Percentiles rank a stretch among this genome's conserved stretches.
phyloP scores from a whole-genome alignment of 1,284 basidiomycete species.

The Porogramme epimiltina region DNA sequence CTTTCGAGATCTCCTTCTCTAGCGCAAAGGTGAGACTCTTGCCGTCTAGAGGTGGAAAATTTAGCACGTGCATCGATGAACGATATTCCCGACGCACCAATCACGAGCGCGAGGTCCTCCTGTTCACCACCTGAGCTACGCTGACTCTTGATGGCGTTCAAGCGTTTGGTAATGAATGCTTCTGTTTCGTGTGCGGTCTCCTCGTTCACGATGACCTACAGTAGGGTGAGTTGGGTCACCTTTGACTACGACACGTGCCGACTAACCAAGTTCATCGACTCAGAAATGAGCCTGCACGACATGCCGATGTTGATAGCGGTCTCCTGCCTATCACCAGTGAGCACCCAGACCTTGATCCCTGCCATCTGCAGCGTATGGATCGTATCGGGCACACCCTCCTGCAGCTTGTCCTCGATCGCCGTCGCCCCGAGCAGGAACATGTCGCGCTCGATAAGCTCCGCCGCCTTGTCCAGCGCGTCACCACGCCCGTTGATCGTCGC shows the following conservation, averaged over 20 bases:
- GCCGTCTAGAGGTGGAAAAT: conserved; percentile 85
- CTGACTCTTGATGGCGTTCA: conserved; percentile 93
- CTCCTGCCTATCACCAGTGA: conserved; percentile 98
- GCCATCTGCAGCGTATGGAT: conserved; percentile 98
- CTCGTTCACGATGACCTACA: conserved; percentile 95
- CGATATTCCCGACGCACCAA: conserved; percentile 74
- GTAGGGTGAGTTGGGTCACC: too few species aligned
- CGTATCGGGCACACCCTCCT: conserved; percentile 98
- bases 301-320: conserved; percentile 99
- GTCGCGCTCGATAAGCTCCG: conserved; percentile 95
- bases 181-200: conserved; percentile 81
- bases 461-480: conserved; percentile 93
- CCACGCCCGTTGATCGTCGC: conserved; percentile 90
- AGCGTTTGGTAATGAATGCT: conserved; percentile 85
- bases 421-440: conserved; percentile 93
- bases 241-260: neutral
- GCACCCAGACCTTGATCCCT: conserved; percentile 98
- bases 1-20: conserved; percentile 88
- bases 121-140: conserved; percentile 81
- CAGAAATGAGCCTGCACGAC: conserved; percentile 94
- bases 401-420: conserved; percentile 97
- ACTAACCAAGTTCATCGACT: conserved; percentile 93
- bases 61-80: too few species aligned
- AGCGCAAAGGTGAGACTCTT: conserved; percentile 93
- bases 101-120: conserved; percentile 94